phyloP scores from a whole-genome alignment of 163 green algal genomes.

The Scenedesmus sp. region DNA sequence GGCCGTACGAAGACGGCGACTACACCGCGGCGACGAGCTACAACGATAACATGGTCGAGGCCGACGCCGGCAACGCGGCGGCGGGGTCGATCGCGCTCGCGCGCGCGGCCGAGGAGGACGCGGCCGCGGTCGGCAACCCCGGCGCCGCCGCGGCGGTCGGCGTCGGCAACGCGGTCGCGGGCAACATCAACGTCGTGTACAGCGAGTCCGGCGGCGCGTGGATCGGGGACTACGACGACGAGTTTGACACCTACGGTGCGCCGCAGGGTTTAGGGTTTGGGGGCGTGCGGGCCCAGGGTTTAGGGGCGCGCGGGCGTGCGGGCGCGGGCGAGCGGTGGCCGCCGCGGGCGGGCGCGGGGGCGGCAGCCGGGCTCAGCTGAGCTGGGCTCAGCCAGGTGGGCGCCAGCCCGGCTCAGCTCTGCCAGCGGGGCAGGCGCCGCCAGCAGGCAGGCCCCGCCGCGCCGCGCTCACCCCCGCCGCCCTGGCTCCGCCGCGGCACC shows the following conservation, averaged over 20 bases:
- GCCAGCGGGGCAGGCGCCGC: no score
- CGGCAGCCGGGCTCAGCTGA: no score
- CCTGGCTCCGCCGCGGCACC: no score
- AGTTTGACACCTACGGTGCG: slow-evolving; percentile 16
- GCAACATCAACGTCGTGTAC: not conserved
- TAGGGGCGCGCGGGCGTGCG: no score
- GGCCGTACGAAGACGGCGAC: not conserved
- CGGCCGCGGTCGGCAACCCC: not conserved
- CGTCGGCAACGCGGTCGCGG: slow-evolving; percentile 11
- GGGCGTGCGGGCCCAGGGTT: no score
- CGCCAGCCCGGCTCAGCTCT: no score
- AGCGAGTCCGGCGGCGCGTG: not conserved
- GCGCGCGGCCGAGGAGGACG: not conserved
- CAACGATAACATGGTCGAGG: not conserved
- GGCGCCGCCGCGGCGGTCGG: not conserved
- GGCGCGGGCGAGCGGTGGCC: no score
- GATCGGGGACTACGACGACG: slow-evolving; percentile 4
- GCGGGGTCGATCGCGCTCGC: not conserved
- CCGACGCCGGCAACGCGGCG: not conserved
- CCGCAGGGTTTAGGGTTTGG: no score
- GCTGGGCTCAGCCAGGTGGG: no score
- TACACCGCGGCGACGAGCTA: not conserved
- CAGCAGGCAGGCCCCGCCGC: no score
- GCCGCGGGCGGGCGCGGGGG: no score
- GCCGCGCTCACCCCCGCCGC: no score